Conservation (phyloP, 176 grass and related monocot species). For the Aegilops sharonensis region DNA sequence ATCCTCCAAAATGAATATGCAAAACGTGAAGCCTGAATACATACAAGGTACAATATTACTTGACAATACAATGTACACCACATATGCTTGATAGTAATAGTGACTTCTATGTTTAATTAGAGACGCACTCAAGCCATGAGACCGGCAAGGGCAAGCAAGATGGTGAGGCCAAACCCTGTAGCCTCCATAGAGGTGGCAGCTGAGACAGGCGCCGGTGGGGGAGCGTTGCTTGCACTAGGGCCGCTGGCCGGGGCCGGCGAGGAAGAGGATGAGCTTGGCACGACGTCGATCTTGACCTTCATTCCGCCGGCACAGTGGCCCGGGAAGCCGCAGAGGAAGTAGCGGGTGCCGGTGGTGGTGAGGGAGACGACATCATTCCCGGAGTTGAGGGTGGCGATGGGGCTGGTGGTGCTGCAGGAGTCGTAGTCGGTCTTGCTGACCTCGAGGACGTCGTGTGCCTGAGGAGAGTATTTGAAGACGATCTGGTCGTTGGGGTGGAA, state of each 20-base stretch:
- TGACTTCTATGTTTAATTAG: too few relatives aligned
- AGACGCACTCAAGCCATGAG: conserved; percentile 3
- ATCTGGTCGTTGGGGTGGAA: conserved; percentile 45
- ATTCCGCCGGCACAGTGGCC: conserved; percentile 42
- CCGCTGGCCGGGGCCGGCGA: conserved; percentile 11
- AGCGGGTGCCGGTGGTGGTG: conserved; percentile 22
- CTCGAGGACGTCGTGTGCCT: conserved; percentile 47
- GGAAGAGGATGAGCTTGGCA: background rate
- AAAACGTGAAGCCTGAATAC: too few relatives aligned
- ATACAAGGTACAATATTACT: too few relatives aligned
- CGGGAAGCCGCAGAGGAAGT: conserved; percentile 62
- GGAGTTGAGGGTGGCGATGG: conserved; percentile 24
- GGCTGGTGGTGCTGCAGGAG: conserved; percentile 26
- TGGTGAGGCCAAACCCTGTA: background rate
- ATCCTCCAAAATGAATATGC: too few relatives aligned
- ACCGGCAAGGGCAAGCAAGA: background rate
- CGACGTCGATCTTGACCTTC: conserved; percentile 53
- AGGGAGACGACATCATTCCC: conserved; percentile 46
- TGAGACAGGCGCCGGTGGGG: background rate
- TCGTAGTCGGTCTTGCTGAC: conserved; percentile 46
- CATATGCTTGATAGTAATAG: too few relatives aligned
- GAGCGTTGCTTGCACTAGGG: background rate
- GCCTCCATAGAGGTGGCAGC: background rate
- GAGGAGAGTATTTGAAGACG: conserved; percentile 39
- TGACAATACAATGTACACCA: too few relatives aligned